These are phyloP conservation scores for Glycine soja DNA, from an alignment of 306 rosid genomes.

Conservation along the genomic window DNA sequence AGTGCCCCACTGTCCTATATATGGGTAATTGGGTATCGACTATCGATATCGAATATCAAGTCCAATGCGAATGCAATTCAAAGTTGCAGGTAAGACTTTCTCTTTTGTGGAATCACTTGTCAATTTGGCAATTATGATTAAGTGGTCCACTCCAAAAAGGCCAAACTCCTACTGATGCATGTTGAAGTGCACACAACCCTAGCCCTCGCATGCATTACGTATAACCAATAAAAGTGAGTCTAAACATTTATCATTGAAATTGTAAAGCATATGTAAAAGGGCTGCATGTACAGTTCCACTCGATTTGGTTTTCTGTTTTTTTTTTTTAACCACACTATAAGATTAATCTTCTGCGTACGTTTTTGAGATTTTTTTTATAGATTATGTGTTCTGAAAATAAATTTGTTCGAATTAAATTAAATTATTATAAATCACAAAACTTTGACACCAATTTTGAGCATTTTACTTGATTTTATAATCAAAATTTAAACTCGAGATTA, in stretches of 20 bases:
- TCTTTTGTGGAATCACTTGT: slow-evolving; percentile 9
- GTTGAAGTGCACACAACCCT: slow-evolving; percentile 25
- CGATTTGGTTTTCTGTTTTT: not conserved
- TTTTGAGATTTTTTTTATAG: no score
- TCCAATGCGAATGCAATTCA: slow-evolving; percentile 37
- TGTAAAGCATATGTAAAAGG: slow-evolving; percentile 2
- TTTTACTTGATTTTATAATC: no score
- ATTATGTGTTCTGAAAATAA: no score
- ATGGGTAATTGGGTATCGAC: not conserved
- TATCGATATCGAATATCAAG: slow-evolving; percentile 8
- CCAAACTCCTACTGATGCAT: slow-evolving; percentile 13
- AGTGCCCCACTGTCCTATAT: slow-evolving; percentile 20
- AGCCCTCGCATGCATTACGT: slow-evolving; percentile 39
- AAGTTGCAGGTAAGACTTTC: slow-evolving; percentile 34
- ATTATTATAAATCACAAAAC: no score
- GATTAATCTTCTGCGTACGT: no score
- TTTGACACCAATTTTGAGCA: no score
- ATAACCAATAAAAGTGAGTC: not conserved
- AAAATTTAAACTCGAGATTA: no score
- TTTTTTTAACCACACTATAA: no score
- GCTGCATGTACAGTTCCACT: not conserved
- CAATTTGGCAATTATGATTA: slow-evolving; percentile 37
- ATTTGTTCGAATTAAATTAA: no score
- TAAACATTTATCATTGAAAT: slow-evolving; percentile 12
- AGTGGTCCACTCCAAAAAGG: slow-evolving; percentile 48